Base-by-base conservation (phyloP, 2,329 filamentous ascomycete genomes). In the Ustulina deusta region DNA sequence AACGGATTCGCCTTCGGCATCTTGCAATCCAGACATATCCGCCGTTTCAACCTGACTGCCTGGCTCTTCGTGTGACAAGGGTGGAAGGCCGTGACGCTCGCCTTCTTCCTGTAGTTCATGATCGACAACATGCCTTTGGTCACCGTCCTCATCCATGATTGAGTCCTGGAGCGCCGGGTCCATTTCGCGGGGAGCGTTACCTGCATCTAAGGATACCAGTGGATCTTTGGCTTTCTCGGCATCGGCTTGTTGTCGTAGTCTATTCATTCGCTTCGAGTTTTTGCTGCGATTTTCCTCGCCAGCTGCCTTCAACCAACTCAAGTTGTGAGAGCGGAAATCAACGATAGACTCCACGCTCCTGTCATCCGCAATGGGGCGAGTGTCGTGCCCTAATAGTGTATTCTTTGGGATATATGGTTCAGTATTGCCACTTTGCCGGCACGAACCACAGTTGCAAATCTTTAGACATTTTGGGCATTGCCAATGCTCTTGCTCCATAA, bases 301-400 rank as follows among this genome's bases (percentile, higher is more conserved):
- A 17, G 82, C 80, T 11, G 83, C 86, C 75, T 87, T 88, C 55
- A 98, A 82, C 93, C 94, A 97, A 48, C 86, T 87, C 29, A 97
- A 83, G 77, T 99, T 99, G 61, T 97, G 95, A 46, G 93, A 85
- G 29, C 92, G 90, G 79, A 97, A 97, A 77, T 98, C 94, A 9
- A 98, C 93, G 25, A 98, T 85, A 27, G 90, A 91, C 78, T 98
- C 95, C 6, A 97, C 89, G 75, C 94, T 97, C 68, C 96, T 90
- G 59, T 93, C 91, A 79, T 99, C 96, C 1, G 96, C 95, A 56
- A 98, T 90, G 38, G 92, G 91, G 61, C 90, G 92, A 0, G 96
- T 99, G 73, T 98, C 94, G 74, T 97, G 94, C 0, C 96, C 96
- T 1, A 98, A 86, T 1, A 95, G 84, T 0, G 94, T 97, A 65